These are phyloP conservation scores for Hibiscus syriacus DNA, from an alignment of 345 rosid species.

Conservation along the genomic window DNA sequence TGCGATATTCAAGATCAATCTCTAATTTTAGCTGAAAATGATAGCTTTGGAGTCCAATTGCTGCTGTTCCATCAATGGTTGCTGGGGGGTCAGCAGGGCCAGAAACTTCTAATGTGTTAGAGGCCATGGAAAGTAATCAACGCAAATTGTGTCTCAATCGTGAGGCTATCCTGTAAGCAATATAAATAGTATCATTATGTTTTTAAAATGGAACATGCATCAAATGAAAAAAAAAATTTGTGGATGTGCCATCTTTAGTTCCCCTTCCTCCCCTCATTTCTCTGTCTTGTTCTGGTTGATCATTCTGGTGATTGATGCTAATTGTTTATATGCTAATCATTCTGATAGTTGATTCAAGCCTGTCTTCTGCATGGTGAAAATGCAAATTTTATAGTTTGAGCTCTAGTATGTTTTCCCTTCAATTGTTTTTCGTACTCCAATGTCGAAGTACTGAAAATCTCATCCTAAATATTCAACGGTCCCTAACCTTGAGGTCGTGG, in stretches of 20 bases:
- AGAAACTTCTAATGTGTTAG: slow-evolving; percentile 52
- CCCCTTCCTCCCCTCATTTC: not conserved
- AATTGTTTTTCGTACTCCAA: not conserved
- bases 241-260: not conserved
- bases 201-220: not conserved
- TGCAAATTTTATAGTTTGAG: not conserved
- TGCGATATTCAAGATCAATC: not conserved
- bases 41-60: slow-evolving; percentile 84
- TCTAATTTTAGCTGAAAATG: slow-evolving; percentile 6
- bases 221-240: not conserved
- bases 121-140: too few relatives aligned
- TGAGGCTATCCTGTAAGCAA: slow-evolving; percentile 67
- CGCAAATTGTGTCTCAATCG: too few relatives aligned
- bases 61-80: slow-evolving; percentile 60
- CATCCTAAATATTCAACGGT: not conserved
- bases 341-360: not conserved
- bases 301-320: too few relatives aligned
- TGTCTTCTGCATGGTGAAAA: not conserved
- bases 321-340: too few relatives aligned
- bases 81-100: slow-evolving; percentile 81
- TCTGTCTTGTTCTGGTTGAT: not conserved
- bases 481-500: not conserved
- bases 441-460: too few relatives aligned
- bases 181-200: not conserved
- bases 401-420: not conserved